Evolutionary conservation across 352 stramenopile genomes (phyloP).

Genomic region (Albugo laibachii): DNA sequence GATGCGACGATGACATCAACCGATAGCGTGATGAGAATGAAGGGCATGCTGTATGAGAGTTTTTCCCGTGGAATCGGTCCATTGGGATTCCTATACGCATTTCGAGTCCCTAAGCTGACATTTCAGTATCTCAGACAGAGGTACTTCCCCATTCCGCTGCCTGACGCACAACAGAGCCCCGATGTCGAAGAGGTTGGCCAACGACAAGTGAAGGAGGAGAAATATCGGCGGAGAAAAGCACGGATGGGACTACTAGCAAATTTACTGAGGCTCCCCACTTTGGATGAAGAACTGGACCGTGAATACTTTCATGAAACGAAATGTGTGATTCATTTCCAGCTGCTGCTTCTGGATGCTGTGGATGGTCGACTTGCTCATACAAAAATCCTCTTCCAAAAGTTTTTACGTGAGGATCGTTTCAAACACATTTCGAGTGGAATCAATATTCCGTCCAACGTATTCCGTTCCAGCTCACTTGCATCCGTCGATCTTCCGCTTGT

Average conservation of each 20-base stretch:
- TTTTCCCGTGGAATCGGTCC: conserved; percentile 24
- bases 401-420: conserved; percentile 85
- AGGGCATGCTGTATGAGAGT: conserved; percentile 18
- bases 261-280: conserved; percentile 32
- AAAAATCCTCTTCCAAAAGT: conserved; percentile 86
- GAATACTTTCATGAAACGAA: conserved; percentile 80
- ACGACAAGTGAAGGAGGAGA: too few species aligned
- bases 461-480: conserved; percentile 71
- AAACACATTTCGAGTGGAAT: conserved; percentile 87
- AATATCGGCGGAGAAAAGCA: too few species aligned
- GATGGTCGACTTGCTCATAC: conserved; percentile 75
- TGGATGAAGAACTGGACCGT: conserved; percentile 52
- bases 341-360: conserved; percentile 77
- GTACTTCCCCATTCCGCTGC: conserved; percentile 15
- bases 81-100: conserved; percentile 42
- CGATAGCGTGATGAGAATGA: conserved; percentile 25
- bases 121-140: conserved; percentile 23
- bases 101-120: conserved; percentile 26
- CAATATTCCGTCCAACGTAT: conserved; percentile 78
- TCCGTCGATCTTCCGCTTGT: conserved; percentile 82
- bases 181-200: too few species aligned
- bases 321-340: conserved; percentile 80
- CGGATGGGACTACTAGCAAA: conserved; percentile 19
- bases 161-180: too few species aligned
- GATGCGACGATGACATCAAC: conserved; percentile 7